These are phyloP conservation scores for Intubia oerlemansii DNA, from an alignment of 2,329 filamentous ascomycete genomes.

Conservation along the genomic window DNA sequence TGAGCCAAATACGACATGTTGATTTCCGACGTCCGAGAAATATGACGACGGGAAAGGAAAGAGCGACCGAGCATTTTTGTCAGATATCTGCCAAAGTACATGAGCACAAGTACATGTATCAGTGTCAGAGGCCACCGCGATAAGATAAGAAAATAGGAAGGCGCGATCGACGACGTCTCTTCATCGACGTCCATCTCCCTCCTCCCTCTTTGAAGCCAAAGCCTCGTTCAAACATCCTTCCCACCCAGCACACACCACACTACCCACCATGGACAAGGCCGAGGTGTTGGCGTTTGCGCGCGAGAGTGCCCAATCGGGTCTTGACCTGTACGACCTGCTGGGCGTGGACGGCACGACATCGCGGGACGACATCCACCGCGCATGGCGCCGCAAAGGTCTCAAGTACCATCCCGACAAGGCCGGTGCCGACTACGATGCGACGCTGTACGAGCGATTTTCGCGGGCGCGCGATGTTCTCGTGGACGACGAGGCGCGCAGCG, in stretches of 20 bases:
- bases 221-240: no score
- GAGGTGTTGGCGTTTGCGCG: slow-evolving; percentile 31
- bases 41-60: no score
- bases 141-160: no score
- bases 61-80: neutral
- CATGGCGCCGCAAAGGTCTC: slow-evolving; percentile 60
- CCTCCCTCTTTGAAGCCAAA: no score
- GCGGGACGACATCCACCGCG: slow-evolving; percentile 57
- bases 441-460: slow-evolving; percentile 68
- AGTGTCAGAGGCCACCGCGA: no score
- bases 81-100: neutral
- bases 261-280: no score
- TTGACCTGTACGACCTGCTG: slow-evolving; percentile 64
- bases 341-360: slow-evolving; percentile 40
- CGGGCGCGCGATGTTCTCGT: slow-evolving; percentile 71
- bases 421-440: slow-evolving; percentile 48
- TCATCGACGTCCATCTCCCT: no score
- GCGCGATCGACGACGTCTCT: no score
- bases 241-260: neutral
- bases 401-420: slow-evolving; percentile 91
- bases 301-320: slow-evolving; percentile 36
- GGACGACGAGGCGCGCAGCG: slow-evolving; percentile 44
- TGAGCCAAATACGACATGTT: no score
- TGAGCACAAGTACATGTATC: neutral
- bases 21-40: no score